Evolutionary conservation across 208 protist species (phyloP), one percentile per base, ranked within the genome.

Genomic region (Crithidia sp.): DNA sequence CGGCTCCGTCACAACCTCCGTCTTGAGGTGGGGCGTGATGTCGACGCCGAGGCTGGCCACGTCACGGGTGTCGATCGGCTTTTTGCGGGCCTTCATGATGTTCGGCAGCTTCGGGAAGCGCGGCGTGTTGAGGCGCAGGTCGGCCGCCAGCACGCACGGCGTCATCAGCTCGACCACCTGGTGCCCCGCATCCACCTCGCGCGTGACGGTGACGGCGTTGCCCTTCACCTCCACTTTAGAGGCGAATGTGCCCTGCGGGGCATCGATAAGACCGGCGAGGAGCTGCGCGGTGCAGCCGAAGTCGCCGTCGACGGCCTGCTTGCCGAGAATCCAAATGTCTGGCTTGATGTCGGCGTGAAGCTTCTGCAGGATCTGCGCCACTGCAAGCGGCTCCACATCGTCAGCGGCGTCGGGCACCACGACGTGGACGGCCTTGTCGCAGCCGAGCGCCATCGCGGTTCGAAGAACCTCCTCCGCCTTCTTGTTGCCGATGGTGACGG

Each of bases 81-180:
- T 98, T 84, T 99, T 99, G 77, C 97, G 95, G 16, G 97, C 97
- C 88, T 98, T 98, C 97, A 99, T 99, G 79, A 99, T 99, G 77
- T 98, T 98, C n/a, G 95, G 97, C 58, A 99, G 86, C 76, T 96
- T 99, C 14, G 96, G 94, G 77, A 98, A 99, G 55, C 96, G 85
- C 8, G 96, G 97, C 50, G 98, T 98, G 84, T 99, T 99, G 64
- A 99, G 90, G 52, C 92, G 91, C 56, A 95, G 87, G 75, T 98
- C 97, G 37, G 87, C 86, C 9, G 90, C 87, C 43, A 98, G 61
- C 14, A 99, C 93, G 71, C 87, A 91, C 7, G 95, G 95, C 44
- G 90, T 87, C 16, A 88, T 82, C 47, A 98, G 66, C 56, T 89
- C 83, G 5, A 98, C 72, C 8, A 95, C 91, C 85, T 99, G 91